Evolutionary conservation across 1,139 yeast genomes (phyloP), one percentile per base, ranked within the genome.

Genomic region (Meyerozyma sp.): DNA sequence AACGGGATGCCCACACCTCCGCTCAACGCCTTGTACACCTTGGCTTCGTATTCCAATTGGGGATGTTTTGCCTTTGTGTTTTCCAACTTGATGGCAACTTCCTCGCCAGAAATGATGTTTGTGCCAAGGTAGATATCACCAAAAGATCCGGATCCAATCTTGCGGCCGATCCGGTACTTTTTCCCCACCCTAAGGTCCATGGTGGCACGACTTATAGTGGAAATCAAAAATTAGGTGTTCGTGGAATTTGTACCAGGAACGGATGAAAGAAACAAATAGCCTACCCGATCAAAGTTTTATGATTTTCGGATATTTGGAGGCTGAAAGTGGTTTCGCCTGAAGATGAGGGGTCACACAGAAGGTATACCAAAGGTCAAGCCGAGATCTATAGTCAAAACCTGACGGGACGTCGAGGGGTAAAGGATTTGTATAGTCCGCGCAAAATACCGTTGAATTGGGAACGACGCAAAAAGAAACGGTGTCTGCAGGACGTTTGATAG

Each of bases 1-100:
- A 90, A 91, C 3, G 98, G 98, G 46, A 93, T 91, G 36, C 98
- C 98, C 32, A 93, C 95, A 32, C 98, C 98, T 28, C 98, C 98
- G 51, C 95, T 86, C 45, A 93, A 72, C 6, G 96, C 93, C 63
- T 87, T 89, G 70, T 91, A 91, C 29, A 91, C 98, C 54, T 94
- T 82, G 10, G 97, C 96, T 66, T 93, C 98, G 61, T 93, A 93
- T 59, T 91, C 98, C 53, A 93, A 76, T 68, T 93, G 98, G 2
- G 98, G 98, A 61, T 93, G 98, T 59, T 90, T 86, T 2, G 98
- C 96, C 49, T 86, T 77, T 47, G 87, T 81, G 53, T 88, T 84
- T 62, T 93, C 98, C 51, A 93, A 74, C 65, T 93, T 93, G 70
- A 93, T 91, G 55, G 98, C 98, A 42, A 93, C 97, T 64, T 93